Evolutionary conservation across 1,284 basidiomycete species (phyloP).

Genomic region (Stygiomarasmius scandens): DNA sequence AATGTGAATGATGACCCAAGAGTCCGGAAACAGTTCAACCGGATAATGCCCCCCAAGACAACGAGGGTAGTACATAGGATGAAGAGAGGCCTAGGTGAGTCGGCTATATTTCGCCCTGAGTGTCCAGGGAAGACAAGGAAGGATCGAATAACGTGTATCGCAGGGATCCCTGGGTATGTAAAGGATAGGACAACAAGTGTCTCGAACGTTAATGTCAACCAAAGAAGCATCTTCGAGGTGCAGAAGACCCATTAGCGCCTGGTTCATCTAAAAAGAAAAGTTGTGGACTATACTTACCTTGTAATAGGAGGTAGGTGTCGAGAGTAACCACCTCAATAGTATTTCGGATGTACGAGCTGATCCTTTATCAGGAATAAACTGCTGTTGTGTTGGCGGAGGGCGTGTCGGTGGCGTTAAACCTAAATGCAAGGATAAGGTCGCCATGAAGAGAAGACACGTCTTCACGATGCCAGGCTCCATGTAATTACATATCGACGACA

Average conservation of each 20-base stretch:
- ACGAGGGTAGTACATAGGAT: neutral
- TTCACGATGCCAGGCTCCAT: neutral
- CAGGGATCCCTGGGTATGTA: neutral
- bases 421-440: neutral
- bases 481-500: no score
- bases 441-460: neutral
- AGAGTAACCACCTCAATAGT: neutral
- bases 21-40: neutral
- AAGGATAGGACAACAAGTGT: neutral
- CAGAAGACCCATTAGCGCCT: no score
- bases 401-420: slow-evolving; percentile 1
- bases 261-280: neutral
- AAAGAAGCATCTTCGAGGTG: neutral
- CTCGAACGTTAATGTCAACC: neutral
- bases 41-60: neutral
- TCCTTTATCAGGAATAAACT: neutral
- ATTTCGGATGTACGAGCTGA: neutral
- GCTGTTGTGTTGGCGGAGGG: neutral
- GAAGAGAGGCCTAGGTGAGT: neutral
- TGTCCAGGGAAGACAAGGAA: neutral
- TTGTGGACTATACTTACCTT: neutral
- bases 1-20: neutral
- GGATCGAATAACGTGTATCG: neutral
- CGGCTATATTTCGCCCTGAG: no score
- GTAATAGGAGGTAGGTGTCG: neutral